phyloP scores from a whole-genome alignment of 306 rosid genomes.

The Prunus mume region DNA sequence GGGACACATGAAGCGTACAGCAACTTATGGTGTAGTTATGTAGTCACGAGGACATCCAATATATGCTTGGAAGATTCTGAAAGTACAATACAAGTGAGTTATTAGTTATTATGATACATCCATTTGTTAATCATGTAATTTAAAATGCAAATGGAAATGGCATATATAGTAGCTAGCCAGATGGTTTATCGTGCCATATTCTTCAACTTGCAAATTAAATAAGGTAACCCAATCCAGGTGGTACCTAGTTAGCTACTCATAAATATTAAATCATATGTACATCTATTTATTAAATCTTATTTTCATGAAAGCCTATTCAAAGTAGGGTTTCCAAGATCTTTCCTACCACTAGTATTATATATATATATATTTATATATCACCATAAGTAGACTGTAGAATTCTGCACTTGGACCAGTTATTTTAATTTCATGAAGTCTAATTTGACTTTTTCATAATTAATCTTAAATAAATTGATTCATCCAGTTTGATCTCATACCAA shows the following conservation, averaged over 20 bases:
- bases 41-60: conserved; percentile 10
- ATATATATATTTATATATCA: neutral
- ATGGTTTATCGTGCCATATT: neutral
- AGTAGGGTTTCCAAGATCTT: neutral
- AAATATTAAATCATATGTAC: neutral
- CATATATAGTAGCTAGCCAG: neutral
- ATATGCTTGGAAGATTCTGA: neutral
- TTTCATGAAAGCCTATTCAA: neutral
- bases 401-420: no score
- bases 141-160: neutral
- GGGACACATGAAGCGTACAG: conserved; percentile 1
- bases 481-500: no score
- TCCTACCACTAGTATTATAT: neutral
- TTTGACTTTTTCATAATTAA: no score
- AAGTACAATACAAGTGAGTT: neutral
- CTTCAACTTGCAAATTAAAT: conserved; percentile 1
- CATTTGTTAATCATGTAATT: neutral
- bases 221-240: no score
- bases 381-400: neutral
- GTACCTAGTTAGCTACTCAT: neutral
- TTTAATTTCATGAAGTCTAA: no score
- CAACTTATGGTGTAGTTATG: neutral
- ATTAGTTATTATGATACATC: neutral
- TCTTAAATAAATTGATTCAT: no score
- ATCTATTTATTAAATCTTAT: neutral